Evolutionary conservation across 257 asterid genomes (phyloP).

Genomic region (Capsicum rhomboideum): DNA sequence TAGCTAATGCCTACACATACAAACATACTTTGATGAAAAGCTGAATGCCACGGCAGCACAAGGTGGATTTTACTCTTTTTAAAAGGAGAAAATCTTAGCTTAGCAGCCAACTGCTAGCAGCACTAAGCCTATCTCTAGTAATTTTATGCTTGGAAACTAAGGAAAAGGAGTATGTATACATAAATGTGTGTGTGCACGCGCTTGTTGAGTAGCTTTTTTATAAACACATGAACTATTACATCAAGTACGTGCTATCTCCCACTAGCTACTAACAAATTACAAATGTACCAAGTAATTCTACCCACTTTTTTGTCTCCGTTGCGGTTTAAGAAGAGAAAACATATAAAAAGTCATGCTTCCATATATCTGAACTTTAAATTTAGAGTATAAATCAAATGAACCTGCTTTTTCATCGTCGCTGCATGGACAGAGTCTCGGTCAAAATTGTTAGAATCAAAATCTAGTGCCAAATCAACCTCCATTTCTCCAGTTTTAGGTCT

Average conservation of each 20-base stretch:
- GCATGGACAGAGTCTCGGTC: constrained; percentile 36
- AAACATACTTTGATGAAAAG: neutral
- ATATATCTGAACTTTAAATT: neutral
- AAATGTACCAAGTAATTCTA: neutral
- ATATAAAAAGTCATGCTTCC: neutral
- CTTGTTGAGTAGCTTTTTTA: neutral
- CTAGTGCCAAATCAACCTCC: constrained; percentile 72
- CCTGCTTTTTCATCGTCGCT: constrained; percentile 50
- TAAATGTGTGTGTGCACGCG: neutral
- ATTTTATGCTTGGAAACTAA: neutral
- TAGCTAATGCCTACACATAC: neutral
- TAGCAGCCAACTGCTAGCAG: neutral
- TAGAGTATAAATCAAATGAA: constrained; percentile 2
- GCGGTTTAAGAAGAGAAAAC: neutral
- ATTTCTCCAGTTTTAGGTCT: constrained; percentile 43
- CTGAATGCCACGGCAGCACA: neutral
- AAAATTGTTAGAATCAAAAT: constrained; percentile 55
- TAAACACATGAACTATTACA: neutral
- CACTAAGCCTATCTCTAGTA: neutral
- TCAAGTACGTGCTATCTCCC: neutral
- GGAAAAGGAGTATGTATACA: neutral
- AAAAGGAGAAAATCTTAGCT: neutral
- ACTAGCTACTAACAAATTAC: neutral
- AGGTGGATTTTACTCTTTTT: neutral
- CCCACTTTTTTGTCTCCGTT: neutral